These are phyloP conservation scores for Solanum pinnatisectum DNA, from an alignment of 257 asterid genomes.

Conservation along the genomic window DNA sequence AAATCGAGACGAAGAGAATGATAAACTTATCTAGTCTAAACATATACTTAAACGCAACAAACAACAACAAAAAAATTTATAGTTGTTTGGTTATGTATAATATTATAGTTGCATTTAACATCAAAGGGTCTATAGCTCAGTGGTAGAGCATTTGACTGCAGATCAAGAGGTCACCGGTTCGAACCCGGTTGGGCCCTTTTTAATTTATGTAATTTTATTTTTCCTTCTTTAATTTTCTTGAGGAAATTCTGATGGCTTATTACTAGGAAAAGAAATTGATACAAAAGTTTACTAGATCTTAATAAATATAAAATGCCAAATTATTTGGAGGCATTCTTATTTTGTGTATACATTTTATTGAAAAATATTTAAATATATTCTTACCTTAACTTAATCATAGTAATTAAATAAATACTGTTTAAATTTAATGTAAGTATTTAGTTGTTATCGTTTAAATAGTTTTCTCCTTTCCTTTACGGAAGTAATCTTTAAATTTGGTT, in stretches of 20 bases:
- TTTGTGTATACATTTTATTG: too few species aligned
- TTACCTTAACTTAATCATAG: not conserved
- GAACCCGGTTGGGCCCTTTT: constrained; percentile 32
- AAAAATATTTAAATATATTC: too few species aligned
- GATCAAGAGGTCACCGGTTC: constrained; percentile 43
- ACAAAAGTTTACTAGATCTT: not conserved
- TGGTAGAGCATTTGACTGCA: constrained; percentile 78
- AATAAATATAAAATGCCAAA: not conserved
- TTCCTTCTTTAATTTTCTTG: not conserved
- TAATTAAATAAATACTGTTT: too few species aligned
- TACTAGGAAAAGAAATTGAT: not conserved
- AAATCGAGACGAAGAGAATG: too few species aligned
- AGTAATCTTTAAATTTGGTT: too few species aligned
- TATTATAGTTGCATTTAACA: too few species aligned
- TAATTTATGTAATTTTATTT: too few species aligned
- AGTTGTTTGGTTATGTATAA: accelerated
- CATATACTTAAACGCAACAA: too few species aligned
- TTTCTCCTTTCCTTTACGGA: accelerated
- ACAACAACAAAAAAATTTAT: too few species aligned
- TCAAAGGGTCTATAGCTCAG: constrained; percentile 54
- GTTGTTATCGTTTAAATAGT: not conserved
- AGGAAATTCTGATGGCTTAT: not conserved
- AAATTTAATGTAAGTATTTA: too few species aligned
- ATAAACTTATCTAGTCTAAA: too few species aligned
- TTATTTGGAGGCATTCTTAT: not conserved